Evolutionary conservation across 2,329 filamentous ascomycete genomes (phyloP).

Genomic region (Rhynchosporium graminicola): DNA sequence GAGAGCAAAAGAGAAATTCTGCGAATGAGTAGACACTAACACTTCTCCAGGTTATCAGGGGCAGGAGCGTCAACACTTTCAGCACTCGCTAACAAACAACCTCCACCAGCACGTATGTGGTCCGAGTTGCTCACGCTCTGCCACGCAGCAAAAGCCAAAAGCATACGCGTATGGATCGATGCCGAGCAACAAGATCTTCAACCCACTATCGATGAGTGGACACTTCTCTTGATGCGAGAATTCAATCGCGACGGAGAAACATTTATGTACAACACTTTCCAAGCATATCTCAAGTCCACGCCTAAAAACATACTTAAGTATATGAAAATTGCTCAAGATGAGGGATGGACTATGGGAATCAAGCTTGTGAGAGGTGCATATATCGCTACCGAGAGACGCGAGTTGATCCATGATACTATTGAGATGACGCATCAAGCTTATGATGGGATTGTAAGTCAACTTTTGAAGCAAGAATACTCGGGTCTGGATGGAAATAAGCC

Average conservation of each 20-base stretch:
- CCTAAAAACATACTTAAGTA: constrained; percentile 48
- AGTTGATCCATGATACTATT: constrained; percentile 49
- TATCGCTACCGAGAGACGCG: constrained; percentile 49
- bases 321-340: constrained; percentile 46
- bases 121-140: constrained; percentile 43
- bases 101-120: constrained; percentile 47
- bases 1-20: not conserved
- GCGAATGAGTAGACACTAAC: constrained; percentile 12
- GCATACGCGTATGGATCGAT: constrained; percentile 51
- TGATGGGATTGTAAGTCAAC: constrained; percentile 52
- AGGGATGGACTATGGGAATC: constrained; percentile 52
- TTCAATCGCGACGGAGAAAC: constrained; percentile 48
- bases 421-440: constrained; percentile 53
- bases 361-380: constrained; percentile 57
- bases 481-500: constrained; percentile 30
- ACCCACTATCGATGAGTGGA: constrained; percentile 53
- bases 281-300: constrained; percentile 53
- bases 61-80: constrained; percentile 48
- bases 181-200: constrained; percentile 56
- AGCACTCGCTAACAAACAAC: constrained; percentile 43
- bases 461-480: constrained; percentile 47
- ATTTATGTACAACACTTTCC: constrained; percentile 52
- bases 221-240: constrained; percentile 53
- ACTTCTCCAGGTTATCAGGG: constrained; percentile 46
- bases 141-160: constrained; percentile 29